Conservation (phyloP, 495 filamentous ascomycete genomes). For the Podospora pseudopauciseta region DNA sequence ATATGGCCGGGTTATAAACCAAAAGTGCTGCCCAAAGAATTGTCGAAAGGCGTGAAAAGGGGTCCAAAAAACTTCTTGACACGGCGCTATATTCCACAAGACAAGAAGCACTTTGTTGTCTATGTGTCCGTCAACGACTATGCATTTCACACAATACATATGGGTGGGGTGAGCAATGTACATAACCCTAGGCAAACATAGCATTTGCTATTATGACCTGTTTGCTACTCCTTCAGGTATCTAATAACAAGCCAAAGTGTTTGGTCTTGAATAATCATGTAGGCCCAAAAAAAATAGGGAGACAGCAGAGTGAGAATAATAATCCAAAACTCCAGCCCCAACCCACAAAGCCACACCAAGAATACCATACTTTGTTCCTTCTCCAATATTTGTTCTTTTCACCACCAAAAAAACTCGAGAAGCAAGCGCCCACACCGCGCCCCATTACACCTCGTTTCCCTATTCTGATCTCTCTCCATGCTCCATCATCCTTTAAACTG, state of each 20-base stretch:
- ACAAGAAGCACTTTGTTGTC: too few species aligned
- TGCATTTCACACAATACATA: background rate
- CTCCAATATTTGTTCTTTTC: background rate
- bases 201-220: background rate
- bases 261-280: background rate
- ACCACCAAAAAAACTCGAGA: background rate
- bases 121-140: too few species aligned
- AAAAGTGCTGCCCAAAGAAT: too few species aligned
- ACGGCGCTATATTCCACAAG: too few species aligned
- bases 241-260: background rate
- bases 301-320: background rate
- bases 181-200: background rate
- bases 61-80: too few species aligned
- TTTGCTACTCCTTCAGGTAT: conserved; percentile 4
- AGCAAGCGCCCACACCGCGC: background rate
- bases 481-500: conserved; percentile 3
- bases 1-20: too few species aligned
- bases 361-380: background rate
- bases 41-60: too few species aligned
- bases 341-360: conserved; percentile 3
- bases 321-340: conserved; percentile 6
- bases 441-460: background rate
- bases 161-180: background rate
- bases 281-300: background rate
- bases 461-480: background rate